phyloP scores from a whole-genome alignment of 805 yeast genomes.

The Teunomyces pallodes region DNA sequence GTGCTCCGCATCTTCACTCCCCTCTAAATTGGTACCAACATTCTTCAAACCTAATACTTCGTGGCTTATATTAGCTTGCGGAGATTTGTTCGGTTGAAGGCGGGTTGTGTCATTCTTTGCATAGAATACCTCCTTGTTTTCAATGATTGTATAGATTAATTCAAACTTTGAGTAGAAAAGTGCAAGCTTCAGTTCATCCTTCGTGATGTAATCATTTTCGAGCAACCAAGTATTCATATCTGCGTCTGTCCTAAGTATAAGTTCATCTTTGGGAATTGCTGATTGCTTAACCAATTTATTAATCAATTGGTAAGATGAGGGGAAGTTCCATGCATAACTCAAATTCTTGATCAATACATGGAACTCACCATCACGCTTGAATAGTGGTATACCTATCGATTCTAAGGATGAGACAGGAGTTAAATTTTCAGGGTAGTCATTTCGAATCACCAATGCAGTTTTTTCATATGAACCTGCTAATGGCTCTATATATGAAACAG shows the following conservation, averaged over 20 bases:
- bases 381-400: conserved; percentile 9
- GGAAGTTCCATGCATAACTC: conserved; percentile 35
- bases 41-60: conserved; percentile 5
- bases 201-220: conserved; percentile 16
- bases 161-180: conserved; percentile 28
- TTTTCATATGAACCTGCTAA: neutral
- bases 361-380: conserved; percentile 5
- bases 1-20: neutral
- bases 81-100: neutral
- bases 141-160: conserved; percentile 18
- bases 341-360: conserved; percentile 31
- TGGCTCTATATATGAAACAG: neutral
- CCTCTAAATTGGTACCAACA: conserved; percentile 1
- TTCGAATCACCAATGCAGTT: neutral
- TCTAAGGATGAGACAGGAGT: conserved; percentile 2
- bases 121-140: conserved; percentile 19
- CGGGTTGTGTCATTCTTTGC: neutral
- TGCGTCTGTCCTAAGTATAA: conserved; percentile 14
- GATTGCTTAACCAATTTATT: conserved; percentile 22
- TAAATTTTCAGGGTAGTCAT: neutral
- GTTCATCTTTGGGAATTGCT: conserved; percentile 14
- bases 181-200: conserved; percentile 14
- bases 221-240: conserved; percentile 23
- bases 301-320: conserved; percentile 42
- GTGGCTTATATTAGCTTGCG: neutral